Base-by-base conservation (phyloP, 2,329 filamentous ascomycete genomes). In the Cytospora piceae region DNA sequence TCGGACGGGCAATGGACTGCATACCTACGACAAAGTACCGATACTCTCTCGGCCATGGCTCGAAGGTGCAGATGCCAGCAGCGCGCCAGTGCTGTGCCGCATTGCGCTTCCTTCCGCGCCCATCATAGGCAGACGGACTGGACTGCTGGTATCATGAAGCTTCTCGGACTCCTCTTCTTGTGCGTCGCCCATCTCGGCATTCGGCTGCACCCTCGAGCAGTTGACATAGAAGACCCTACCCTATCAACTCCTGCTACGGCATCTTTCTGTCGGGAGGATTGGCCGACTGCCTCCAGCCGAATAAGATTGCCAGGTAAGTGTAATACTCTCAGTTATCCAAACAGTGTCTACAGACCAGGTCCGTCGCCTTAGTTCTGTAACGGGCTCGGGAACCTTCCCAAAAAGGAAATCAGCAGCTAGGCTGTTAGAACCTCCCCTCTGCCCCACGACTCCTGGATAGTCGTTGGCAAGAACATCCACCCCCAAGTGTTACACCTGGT, bases 351-450 rank as follows among this genome's bases (percentile, higher is more conserved):
- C 34, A 56, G 29, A 49, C 42, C 29, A 32, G 42, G 42, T 56
- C 53, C 39, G 51, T 52, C 32, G 42, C 46, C 54, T 31, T 32
- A 34, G 20, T 14, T 51, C 66, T 66, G 60, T 52, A 63, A 63
- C 66, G 12, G 56, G 64, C 66, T 68, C 66, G 66, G 66, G 31
- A 53, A 20, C 27, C n/a, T 42, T 60, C 66, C 63, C 31, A 58
- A 68, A 63, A 8, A 52, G 63, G 66, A 60, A 66, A 61, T n/a
- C 52, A 57, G 66, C 52, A 57, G 66, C 53, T 51, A 55, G 56
- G 61, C 29, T 63, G 53, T 57, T 39, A 57, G 37, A 31, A 56
- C 32, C 5, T 34, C 32, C 32, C 32, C 32, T 34, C 32, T 12
- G 37, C 52, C 52, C 32, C 37, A 62, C 59, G 34, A 29, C 29